Conservation (phyloP, 768 basidiomycete species). For the Phallus indusiatus region DNA sequence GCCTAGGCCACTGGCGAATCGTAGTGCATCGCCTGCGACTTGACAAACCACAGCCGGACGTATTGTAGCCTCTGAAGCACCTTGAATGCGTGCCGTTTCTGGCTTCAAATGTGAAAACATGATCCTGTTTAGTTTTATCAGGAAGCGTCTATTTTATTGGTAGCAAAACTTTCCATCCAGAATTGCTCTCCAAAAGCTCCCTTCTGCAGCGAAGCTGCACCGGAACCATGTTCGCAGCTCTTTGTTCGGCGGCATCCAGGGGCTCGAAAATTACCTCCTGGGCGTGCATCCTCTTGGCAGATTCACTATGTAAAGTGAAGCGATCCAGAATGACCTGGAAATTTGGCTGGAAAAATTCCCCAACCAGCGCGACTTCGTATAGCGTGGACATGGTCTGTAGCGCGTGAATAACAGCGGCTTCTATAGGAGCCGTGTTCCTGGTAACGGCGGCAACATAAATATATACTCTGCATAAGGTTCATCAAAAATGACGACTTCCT, state of each 20-base stretch:
- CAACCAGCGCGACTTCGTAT: conserved; percentile 77
- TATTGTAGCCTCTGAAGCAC: conserved; percentile 63
- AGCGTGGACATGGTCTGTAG: conserved; percentile 24
- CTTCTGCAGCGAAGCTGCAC: conserved; percentile 65
- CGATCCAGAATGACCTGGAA: conserved; percentile 71
- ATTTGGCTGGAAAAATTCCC: conserved; percentile 71
- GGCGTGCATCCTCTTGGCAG: conserved; percentile 60
- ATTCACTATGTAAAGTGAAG: conserved; percentile 74
- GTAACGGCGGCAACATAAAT: no score
- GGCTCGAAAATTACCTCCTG: conserved; percentile 81
- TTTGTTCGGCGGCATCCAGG: conserved; percentile 51
- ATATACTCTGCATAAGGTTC: background rate
- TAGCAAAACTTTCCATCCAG: conserved; percentile 49
- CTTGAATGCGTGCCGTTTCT: conserved; percentile 58
- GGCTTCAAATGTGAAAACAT: conserved; percentile 77
- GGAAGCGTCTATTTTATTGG: background rate
- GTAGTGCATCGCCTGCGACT: conserved; percentile 64
- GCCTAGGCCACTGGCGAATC: conserved; percentile 73
- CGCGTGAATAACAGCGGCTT: background rate
- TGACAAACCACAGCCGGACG: conserved; percentile 76
- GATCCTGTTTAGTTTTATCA: conserved; percentile 36
- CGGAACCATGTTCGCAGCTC: conserved; percentile 55
- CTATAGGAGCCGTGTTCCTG: background rate
- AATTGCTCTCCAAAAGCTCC: conserved; percentile 52
- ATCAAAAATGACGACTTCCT: no score